Evolutionary conservation across 192 early-diverging fungal genomes (phyloP).

Genomic region (Mortierella antarctica): DNA sequence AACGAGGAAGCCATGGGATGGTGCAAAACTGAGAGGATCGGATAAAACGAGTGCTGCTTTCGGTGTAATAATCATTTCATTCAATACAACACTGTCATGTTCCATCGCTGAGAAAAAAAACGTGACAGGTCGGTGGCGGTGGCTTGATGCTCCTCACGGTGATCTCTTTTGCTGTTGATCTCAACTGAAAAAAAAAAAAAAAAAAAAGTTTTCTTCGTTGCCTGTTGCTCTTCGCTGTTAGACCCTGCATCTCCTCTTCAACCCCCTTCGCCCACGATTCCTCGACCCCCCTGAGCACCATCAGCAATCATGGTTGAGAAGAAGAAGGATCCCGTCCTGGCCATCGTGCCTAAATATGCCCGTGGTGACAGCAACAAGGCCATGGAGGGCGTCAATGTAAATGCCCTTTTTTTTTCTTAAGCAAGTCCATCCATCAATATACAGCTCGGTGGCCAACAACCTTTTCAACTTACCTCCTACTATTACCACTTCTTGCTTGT

Average conservation of each 20-base stretch:
- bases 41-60: no score
- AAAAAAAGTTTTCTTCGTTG: not conserved
- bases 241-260: not conserved
- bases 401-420: not conserved
- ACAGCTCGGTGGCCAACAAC: not conserved
- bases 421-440: not conserved
- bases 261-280: not conserved
- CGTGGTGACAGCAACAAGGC: slow-evolving; percentile 35
- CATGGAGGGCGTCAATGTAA: slow-evolving; percentile 42
- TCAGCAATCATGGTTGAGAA: slow-evolving; percentile 17
- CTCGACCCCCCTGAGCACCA: not conserved
- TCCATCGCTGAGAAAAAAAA: no score
- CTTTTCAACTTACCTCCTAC: not conserved
- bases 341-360: slow-evolving; percentile 52
- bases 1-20: not conserved
- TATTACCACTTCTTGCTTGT: not conserved
- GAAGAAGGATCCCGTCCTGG: slow-evolving; percentile 56
- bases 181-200: not conserved
- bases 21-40: no score
- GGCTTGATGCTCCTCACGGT: no score
- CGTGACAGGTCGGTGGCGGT: no score
- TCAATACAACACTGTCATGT: no score
- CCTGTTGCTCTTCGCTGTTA: not conserved
- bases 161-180: no score
- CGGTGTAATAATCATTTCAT: no score